Conservation (phyloP, 148 eudicot species). For the Silene conica region DNA sequence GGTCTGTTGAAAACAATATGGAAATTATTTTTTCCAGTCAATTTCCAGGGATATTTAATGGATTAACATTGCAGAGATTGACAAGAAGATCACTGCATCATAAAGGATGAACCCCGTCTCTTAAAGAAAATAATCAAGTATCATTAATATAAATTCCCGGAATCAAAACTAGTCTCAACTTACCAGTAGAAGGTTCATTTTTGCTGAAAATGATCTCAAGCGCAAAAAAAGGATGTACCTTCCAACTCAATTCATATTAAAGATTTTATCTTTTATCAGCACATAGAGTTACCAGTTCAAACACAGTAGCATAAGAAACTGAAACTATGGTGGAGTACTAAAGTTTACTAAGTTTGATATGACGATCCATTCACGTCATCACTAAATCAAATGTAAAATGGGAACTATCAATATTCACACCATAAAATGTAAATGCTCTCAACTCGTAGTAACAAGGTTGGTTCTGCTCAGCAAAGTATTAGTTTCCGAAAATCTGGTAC, state of each 20-base stretch:
- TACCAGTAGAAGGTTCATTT: too few relatives aligned
- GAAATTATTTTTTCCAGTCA: neutral
- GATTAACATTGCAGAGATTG: neutral
- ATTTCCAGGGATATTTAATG: neutral
- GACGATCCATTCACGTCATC: too few relatives aligned
- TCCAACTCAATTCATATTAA: neutral
- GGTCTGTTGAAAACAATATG: constrained; percentile 50
- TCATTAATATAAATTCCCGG: neutral
- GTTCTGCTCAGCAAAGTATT: neutral
- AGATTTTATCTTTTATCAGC: neutral
- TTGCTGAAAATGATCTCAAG: neutral
- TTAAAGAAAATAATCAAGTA: neutral
- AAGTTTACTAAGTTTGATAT: too few relatives aligned
- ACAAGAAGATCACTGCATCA: neutral
- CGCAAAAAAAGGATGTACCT: neutral
- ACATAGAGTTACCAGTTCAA: too few relatives aligned
- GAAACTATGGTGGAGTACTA: too few relatives aligned
- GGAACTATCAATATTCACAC: neutral
- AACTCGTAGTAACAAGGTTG: neutral
- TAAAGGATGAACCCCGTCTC: neutral
- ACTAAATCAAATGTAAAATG: too few relatives aligned
- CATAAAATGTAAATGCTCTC: neutral
- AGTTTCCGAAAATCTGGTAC: neutral
- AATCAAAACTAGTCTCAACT: neutral
- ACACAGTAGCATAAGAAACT: too few relatives aligned